Evolutionary conservation across 257 asterid species (phyloP).

Genomic region (Thymus mandschuricus): DNA sequence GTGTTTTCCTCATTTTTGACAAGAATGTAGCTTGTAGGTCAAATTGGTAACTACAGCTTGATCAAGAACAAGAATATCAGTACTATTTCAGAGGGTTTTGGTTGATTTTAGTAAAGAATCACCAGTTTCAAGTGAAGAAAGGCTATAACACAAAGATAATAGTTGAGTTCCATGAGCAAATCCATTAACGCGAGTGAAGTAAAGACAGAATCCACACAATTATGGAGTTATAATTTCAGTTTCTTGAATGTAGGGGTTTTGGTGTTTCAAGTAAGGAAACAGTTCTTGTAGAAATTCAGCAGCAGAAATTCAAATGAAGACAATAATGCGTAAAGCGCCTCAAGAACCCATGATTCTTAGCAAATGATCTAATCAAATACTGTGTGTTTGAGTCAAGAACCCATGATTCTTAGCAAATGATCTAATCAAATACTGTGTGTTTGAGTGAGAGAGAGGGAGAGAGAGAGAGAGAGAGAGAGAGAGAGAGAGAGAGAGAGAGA

Average conservation of each 20-base stretch:
- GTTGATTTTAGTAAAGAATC: not conserved
- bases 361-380: not conserved
- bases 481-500: not conserved
- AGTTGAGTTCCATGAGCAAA: no score
- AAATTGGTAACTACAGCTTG: not conserved
- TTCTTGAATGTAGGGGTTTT: no score
- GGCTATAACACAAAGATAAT: no score
- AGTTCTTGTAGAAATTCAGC: not conserved
- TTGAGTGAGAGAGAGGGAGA: no score
- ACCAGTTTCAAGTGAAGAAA: not conserved
- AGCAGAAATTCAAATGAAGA: not conserved
- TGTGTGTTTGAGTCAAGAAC: not conserved
- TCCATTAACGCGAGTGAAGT: no score
- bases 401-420: not conserved
- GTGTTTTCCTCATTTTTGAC: slow-evolving; percentile 41
- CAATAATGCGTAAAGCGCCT: not conserved
- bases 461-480: no score
- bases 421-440: not conserved
- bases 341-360: not conserved
- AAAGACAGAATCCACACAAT: no score
- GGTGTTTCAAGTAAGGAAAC: no score
- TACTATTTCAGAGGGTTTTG: not conserved
- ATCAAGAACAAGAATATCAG: not conserved
- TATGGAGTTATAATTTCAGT: no score
- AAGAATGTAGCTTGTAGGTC: not conserved